Base-by-base conservation (phyloP, 2,329 filamentous ascomycete genomes). In the Calonectria pseudoreteaudii region DNA sequence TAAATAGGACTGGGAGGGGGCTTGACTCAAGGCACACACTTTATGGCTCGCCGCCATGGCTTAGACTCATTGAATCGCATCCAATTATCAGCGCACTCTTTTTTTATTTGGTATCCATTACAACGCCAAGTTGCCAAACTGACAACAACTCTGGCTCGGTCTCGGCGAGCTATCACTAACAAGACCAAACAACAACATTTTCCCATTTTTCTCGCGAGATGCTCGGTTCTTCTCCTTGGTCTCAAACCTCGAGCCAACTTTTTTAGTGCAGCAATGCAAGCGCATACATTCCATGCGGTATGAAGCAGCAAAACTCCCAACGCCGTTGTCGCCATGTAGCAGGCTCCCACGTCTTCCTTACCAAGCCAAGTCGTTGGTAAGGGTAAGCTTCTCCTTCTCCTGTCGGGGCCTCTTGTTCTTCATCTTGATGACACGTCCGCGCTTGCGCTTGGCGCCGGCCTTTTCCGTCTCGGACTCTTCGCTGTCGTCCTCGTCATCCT, bases 391-490 rank as follows among this genome's bases (percentile, higher is more conserved):
- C 80, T 85, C 82, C 81, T 96, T 95, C 86, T 95, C 89, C 89
- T 92, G 84, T 78, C 86, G 85, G 80, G 82, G 82, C 76, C 84
- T 82, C 84, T 86, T 86, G 83, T 75, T 83, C 80, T 86, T 86
- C 82, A 87, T 85, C 83, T 88, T 88, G 77, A 86, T 84, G 50
- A 85, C 88, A 34, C 83, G 82, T 74, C 86, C 88, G 73, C 88
- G 87, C 86, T 90, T 90, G 79, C 88, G 85, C 85, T 90, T 90
- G 66, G 89, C 89, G 67, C 89, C 90, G 11, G 88, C 88, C 77
- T 89, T 88, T 34, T 89, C 88, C 9, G 86, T 86, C 41, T 91
- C 90, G 9, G 89, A 89, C 16, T 92, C 91, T 26, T 91, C 91
- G 52, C 88, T 88, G 56, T 89, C 88, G 2, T 90, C 89, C 6